These are phyloP conservation scores for Hirsutella rhossiliensis DNA, from an alignment of 2,329 filamentous ascomycete species.

Conservation along the genomic window DNA sequence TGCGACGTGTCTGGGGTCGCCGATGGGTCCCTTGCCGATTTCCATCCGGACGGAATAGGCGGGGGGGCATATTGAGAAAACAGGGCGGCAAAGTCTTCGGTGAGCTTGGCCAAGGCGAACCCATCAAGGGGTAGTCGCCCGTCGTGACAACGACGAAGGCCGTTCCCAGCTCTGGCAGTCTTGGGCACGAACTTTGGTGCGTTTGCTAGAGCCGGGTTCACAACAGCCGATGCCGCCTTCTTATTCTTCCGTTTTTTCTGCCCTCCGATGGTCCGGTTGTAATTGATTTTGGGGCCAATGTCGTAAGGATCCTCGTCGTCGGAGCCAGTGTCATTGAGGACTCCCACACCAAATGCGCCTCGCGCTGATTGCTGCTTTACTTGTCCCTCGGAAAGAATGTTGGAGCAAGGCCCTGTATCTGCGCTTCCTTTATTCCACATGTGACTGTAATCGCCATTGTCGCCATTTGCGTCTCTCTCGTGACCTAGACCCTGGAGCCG, in stretches of 20 bases:
- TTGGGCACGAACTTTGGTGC: slow-evolving; percentile 70
- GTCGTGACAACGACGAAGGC: slow-evolving; percentile 60
- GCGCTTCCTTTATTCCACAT: slow-evolving; percentile 1
- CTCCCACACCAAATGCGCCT: slow-evolving; percentile 73
- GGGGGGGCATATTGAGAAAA: slow-evolving; percentile 46
- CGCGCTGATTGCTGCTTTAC: slow-evolving; percentile 40
- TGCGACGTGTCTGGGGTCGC: slow-evolving; percentile 3
- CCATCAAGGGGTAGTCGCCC: slow-evolving; percentile 69
- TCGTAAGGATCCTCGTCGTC: slow-evolving; percentile 94
- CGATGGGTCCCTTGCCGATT: slow-evolving; percentile 37
- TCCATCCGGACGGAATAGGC: slow-evolving; percentile 62
- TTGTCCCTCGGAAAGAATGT: slow-evolving; percentile 14
- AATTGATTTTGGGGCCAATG: slow-evolving; percentile 80
- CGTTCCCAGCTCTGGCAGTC: slow-evolving; percentile 15
- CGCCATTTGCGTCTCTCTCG: slow-evolving; percentile 26
- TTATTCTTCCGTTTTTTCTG: slow-evolving; percentile 71
- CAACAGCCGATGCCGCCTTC: slow-evolving; percentile 29
- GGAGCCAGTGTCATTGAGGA: slow-evolving; percentile 86
- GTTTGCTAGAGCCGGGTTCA: slow-evolving; percentile 51
- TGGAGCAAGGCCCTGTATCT: background rate
- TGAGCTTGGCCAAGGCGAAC: slow-evolving; percentile 56
- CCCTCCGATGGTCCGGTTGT: slow-evolving; percentile 69
- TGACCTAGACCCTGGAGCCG: slow-evolving; percentile 30
- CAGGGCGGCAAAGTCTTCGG: slow-evolving; percentile 22
- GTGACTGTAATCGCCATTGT: slow-evolving; percentile 32